These are phyloP conservation scores for Beauveria varroae DNA, from an alignment of 2,329 filamentous ascomycete species.

Conservation along the genomic window DNA sequence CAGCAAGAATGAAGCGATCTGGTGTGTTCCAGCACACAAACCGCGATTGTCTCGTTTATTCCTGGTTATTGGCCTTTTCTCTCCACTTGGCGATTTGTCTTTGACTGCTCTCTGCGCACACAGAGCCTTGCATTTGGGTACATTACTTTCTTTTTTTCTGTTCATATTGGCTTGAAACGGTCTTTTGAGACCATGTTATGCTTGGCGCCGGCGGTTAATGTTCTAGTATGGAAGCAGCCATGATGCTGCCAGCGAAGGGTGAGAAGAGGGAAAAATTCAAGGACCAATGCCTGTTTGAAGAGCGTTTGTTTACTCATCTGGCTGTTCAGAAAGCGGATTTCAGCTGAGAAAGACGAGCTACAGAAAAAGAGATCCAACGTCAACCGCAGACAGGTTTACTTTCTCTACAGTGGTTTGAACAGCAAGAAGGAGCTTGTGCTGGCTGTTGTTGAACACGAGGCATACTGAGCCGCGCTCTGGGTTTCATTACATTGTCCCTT, in stretches of 20 bases:
- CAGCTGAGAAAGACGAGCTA: background rate
- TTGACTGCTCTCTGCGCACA: conserved; percentile 11
- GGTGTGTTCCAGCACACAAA: background rate
- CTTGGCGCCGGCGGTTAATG: conserved; percentile 11
- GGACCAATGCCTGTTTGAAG: background rate
- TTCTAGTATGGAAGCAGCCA: conserved; percentile 7
- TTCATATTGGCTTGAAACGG: conserved; percentile 12
- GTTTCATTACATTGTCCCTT: background rate
- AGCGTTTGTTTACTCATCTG: background rate
- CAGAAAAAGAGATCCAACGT: background rate
- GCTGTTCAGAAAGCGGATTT: background rate
- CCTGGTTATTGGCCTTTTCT: background rate
- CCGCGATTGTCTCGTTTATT: conserved; percentile 5
- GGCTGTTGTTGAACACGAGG: background rate
- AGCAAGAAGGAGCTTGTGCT: background rate
- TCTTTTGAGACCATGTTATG: conserved; percentile 11
- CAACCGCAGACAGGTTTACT: background rate
- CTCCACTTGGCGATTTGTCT: background rate
- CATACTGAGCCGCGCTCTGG: background rate
- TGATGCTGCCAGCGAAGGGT: background rate
- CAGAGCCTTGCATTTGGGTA: conserved; percentile 11
- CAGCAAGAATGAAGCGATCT: background rate
- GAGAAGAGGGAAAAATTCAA: background rate
- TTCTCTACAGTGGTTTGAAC: background rate
- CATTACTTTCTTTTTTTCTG: conserved; percentile 19